Base-by-base conservation (phyloP, 768 basidiomycete genomes). In the Suillus clintonianus region DNA sequence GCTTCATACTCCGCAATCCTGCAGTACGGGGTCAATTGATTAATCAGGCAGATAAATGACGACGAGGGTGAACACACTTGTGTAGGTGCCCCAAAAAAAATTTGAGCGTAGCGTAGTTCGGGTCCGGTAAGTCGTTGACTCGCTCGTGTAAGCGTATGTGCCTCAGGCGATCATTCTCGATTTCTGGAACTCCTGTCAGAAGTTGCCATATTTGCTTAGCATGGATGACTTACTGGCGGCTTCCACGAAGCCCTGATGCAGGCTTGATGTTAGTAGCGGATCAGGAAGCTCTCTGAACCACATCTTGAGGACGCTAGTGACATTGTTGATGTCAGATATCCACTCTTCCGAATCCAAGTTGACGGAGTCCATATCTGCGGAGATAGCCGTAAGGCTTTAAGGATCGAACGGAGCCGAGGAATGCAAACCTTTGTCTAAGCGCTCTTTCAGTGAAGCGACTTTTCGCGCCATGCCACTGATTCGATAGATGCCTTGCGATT, bases 31-130 rank as follows among this genome's bases (percentile, higher is more conserved):
- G 24, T 3, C 56, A 27, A 17, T 39, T 55, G 32, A 61, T 37
- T 55, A n/a, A 47, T 34, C 24, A 55, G 58, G 48, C 36, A 34
- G 50, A 60, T 27, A 13, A 19, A 53, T 32, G 5, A 32, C 51
- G 30, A 53, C 51, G 32, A 65, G 5, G 32, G 42, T 53, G 14
- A 34, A 60, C 86, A 62, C 68, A 97, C 96, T 85, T 88, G 78
- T 98, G 85, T 65, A 99, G 80, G 78, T 99, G 97, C 14, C 93
- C 95, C 82, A 99, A 83, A 76, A 99, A 91, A 76, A 85, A 97
- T 74, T 99, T 98, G 58, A 99, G 82, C 1, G 97, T 97, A 2
- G 97, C 94, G 71, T 99, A 99, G 76, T 99, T 98, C n/a, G 97
- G 86, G 78, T 99, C 97, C 14, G 97, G 97, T 60, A 99, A 83